Evolutionary conservation across 108 stramenopile species (phyloP).

Genomic region (Aurantiochytrium sp.): DNA sequence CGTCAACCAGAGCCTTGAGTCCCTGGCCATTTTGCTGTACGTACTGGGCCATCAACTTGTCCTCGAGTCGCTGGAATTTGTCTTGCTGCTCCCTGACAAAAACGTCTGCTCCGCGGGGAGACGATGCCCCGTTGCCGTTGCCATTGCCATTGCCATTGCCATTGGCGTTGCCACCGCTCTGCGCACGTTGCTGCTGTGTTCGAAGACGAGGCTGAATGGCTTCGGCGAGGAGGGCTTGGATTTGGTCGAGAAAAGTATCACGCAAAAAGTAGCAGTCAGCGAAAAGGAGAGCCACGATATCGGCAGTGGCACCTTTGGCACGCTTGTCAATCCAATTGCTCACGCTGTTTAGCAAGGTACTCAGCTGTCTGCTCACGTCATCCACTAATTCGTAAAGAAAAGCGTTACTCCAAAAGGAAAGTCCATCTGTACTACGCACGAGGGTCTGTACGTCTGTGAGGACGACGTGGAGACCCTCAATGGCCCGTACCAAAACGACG

Average conservation of each 20-base stretch:
- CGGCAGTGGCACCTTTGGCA: not conserved
- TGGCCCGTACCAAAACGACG: not conserved
- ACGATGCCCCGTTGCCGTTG: not conserved
- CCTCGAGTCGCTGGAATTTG: not conserved
- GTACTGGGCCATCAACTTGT: slow-evolving; percentile 11
- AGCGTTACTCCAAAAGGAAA: not conserved
- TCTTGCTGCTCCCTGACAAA: not conserved
- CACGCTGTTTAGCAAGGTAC: not conserved
- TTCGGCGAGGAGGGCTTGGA: not conserved
- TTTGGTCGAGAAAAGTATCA: not conserved
- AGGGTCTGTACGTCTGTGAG: not conserved
- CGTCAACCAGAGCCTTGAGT: not conserved
- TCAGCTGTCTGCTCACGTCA: not conserved
- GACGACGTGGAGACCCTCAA: not conserved
- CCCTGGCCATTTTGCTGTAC: not conserved
- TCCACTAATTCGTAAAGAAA: not conserved
- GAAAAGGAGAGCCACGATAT: not conserved
- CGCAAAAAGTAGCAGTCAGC: not conserved
- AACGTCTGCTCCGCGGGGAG: too few relatives aligned
- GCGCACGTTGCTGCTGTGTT: not conserved
- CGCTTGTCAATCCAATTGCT: not conserved
- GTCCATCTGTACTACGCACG: not conserved
- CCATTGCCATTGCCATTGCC: not conserved
- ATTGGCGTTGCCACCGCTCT: not conserved
- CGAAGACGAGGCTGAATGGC: not conserved